Percentiles rank a stretch among this genome's conserved stretches.
These are phyloP conservation scores for Solanum sejunctum DNA, from an alignment of 257 asterid species.

Conservation along the genomic window DNA sequence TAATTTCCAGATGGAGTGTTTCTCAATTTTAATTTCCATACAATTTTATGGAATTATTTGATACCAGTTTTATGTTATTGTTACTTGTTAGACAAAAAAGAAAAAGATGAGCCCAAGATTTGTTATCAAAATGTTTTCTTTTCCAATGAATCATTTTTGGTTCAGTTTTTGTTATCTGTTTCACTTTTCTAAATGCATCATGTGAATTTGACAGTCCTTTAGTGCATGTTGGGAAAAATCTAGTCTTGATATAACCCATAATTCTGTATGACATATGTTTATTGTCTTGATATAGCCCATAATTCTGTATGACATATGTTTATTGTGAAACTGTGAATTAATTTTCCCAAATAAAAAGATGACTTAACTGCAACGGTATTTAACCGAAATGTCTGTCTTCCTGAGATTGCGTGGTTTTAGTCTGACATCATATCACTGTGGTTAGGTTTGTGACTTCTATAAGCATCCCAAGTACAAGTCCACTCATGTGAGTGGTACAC, in stretches of 20 bases:
- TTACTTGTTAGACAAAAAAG: not conserved
- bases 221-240: not conserved
- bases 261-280: not conserved
- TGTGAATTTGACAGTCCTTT: not conserved
- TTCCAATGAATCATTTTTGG: not conserved
- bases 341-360: not conserved
- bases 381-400: not conserved
- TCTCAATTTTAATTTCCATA: not conserved
- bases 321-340: not conserved
- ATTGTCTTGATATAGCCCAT: not conserved
- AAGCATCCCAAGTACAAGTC: slow-evolving; percentile 51
- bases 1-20: not conserved
- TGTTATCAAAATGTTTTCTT: not conserved
- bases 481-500: slow-evolving; percentile 50
- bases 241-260: not conserved
- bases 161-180: not conserved
- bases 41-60: not conserved
- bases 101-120: not conserved
- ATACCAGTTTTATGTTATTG: not conserved
- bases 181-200: not conserved
- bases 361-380: not conserved
- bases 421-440: not conserved
- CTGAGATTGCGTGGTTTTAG: not conserved
- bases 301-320: not conserved
- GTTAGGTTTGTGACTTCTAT: slow-evolving; percentile 66